phyloP scores from a whole-genome alignment of 2,329 filamentous ascomycete genomes.

The Mollisia scopiformis region DNA sequence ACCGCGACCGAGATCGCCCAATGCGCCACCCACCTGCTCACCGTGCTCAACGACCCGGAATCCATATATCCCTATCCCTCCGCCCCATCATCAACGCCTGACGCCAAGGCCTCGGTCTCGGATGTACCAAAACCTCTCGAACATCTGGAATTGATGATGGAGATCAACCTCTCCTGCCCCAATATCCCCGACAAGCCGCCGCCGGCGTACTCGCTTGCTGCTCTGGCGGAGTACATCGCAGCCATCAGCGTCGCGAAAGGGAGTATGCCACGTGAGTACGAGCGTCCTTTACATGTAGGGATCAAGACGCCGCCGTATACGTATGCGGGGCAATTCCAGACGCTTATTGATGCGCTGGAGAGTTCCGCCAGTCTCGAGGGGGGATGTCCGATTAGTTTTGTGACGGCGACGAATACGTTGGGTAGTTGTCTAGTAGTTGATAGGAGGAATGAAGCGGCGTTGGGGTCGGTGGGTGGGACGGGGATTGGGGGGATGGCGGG shows the following conservation, averaged over 20 bases:
- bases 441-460: conserved; percentile 35
- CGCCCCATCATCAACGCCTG: conserved; percentile 31
- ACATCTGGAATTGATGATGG: conserved; percentile 56
- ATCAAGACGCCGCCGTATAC: conserved; percentile 81
- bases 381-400: conserved; percentile 59
- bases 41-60: conserved; percentile 39
- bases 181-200: conserved; percentile 72
- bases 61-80: conserved; percentile 28
- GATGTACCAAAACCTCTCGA: too few species aligned
- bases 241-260: conserved; percentile 19
- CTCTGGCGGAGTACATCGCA: conserved; percentile 58
- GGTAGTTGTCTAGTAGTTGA: conserved; percentile 67
- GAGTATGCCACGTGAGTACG: background rate
- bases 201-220: conserved; percentile 64
- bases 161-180: conserved; percentile 79
- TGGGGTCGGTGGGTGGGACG: conserved; percentile 53
- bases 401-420: conserved; percentile 76
- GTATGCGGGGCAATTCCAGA: conserved; percentile 65
- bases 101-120: conserved; percentile 4
- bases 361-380: conserved; percentile 12
- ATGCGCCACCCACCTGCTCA: conserved; percentile 49
- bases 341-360: conserved; percentile 55
- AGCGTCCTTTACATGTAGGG: conserved; percentile 47
- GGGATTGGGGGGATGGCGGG: conserved; percentile 76
- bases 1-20: conserved; percentile 55